Conservation (phyloP, 164 flowering plant species). For the Kalanchoe fedtschenkoi region DNA sequence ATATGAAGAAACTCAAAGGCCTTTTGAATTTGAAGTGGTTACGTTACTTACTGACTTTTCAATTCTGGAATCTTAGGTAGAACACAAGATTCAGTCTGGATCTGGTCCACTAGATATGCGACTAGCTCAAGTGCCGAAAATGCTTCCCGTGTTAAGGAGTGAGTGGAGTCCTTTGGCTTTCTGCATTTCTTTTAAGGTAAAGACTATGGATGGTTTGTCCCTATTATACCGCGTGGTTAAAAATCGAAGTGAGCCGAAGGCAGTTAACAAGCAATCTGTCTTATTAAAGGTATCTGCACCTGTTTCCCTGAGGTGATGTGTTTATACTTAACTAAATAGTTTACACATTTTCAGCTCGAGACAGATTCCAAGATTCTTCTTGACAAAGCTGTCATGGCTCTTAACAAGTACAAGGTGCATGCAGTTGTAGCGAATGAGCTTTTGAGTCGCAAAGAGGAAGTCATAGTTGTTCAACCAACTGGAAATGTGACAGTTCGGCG, state of each 20-base stretch:
- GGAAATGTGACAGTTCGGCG: conserved; percentile 46
- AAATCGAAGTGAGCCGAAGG: too few species aligned
- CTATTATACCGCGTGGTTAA: too few species aligned
- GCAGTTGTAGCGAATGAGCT: conserved; percentile 89
- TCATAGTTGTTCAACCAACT: conserved; percentile 37
- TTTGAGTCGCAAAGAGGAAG: conserved; percentile 69
- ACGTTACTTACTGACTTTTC: too few species aligned
- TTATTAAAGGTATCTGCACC: not conserved
- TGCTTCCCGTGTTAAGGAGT: conserved; percentile 64
- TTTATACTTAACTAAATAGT: too few species aligned
- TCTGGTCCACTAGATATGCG: conserved; percentile 84
- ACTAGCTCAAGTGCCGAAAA: conserved; percentile 79
- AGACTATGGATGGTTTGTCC: too few species aligned
- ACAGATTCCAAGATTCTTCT: conserved; percentile 69
- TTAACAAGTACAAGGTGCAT: conserved; percentile 66
- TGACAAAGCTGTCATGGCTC: conserved; percentile 69
- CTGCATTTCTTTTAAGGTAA: conserved; percentile 81
- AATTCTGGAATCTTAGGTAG: conserved; percentile 29
- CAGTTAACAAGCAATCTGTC: too few species aligned
- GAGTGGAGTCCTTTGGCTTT: conserved; percentile 78
- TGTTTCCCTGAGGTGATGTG: not conserved
- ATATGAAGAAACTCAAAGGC: too few species aligned
- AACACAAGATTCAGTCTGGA: conserved; percentile 89
- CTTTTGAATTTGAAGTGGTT: too few species aligned
- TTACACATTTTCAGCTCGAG: conserved; percentile 82